Evolutionary conservation across 2,329 filamentous ascomycete species (phyloP).

Genomic region (Botrytis tulipae): DNA sequence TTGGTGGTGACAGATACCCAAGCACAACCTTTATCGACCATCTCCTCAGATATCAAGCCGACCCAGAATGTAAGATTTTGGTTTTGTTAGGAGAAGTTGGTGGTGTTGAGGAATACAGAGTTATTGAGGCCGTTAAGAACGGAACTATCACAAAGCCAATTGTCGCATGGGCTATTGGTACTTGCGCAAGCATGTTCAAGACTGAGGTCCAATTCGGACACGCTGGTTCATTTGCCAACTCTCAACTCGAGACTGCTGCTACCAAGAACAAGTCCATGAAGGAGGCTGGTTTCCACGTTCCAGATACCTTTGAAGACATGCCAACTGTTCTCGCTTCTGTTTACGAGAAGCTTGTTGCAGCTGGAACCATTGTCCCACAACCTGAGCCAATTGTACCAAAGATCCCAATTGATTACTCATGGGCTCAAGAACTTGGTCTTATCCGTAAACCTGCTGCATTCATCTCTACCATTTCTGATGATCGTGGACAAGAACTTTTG

Average conservation of each 20-base stretch:
- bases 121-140: constrained; percentile 95
- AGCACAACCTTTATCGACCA: constrained; percentile 99
- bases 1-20: constrained; percentile 98
- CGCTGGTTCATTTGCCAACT: constrained; percentile 98
- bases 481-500: constrained; percentile 98
- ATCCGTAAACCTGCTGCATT: constrained; percentile 99
- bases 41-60: constrained; percentile 91
- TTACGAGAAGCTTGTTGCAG: constrained; percentile 83
- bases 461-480: constrained; percentile 99
- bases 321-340: constrained; percentile 72
- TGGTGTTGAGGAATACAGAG: constrained; percentile 99
- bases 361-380: constrained; percentile 81
- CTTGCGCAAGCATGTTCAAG: constrained; percentile 99
- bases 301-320: constrained; percentile 95
- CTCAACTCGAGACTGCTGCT: constrained; percentile 94
- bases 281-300: constrained; percentile 91
- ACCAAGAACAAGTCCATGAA: constrained; percentile 97
- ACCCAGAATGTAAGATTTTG: constrained; percentile 97
- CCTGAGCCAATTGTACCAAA: constrained; percentile 92
- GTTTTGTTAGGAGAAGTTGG: constrained; percentile 95
- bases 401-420: constrained; percentile 99
- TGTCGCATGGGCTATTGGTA: constrained; percentile 98
- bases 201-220: constrained; percentile 99
- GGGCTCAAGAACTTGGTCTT: constrained; percentile 98
- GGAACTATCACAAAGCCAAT: constrained; percentile 97